These are phyloP conservation scores for Magnusiomyces ingens DNA, from an alignment of 1,139 yeast genomes.

Conservation along the genomic window DNA sequence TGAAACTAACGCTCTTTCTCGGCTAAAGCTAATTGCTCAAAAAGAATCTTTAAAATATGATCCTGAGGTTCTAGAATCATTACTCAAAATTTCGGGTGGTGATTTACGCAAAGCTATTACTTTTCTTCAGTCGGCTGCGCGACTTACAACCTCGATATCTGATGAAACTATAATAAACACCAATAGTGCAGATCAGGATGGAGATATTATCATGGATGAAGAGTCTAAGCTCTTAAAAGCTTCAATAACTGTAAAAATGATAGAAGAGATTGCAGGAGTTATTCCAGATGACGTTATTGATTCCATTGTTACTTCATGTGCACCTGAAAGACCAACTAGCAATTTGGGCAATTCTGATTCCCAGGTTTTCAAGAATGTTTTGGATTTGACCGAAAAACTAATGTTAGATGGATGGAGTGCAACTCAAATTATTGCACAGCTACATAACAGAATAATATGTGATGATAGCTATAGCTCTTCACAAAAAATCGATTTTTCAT, in stretches of 20 bases:
- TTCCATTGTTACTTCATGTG: conserved; percentile 39
- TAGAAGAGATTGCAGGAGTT: conserved; percentile 80
- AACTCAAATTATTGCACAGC: conserved; percentile 65
- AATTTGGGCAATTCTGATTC: too few relatives aligned
- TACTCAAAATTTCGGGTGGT: conserved; percentile 68
- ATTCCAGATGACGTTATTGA: conserved; percentile 54
- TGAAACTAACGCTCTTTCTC: conserved; percentile 56
- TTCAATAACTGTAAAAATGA: conserved; percentile 41
- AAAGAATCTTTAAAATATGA: conserved; percentile 42
- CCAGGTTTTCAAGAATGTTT: conserved; percentile 31
- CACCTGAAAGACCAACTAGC: conserved; percentile 1
- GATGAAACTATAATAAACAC: conserved; percentile 25
- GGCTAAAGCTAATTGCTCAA: conserved; percentile 57
- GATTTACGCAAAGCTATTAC: conserved; percentile 94
- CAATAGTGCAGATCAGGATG: conserved; percentile 27
- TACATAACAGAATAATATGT: conserved; percentile 66
- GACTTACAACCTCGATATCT: conserved; percentile 36
- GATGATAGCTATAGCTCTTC: conserved; percentile 48
- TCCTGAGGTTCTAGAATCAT: conserved; percentile 50
- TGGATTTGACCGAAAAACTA: conserved; percentile 46
- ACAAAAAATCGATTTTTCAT: conserved; percentile 60
- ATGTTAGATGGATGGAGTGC: conserved; percentile 84
- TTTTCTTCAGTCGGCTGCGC: conserved; percentile 78
- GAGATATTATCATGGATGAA: conserved; percentile 22
- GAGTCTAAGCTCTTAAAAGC: conserved; percentile 14